These are phyloP conservation scores for Fomitopsis schrenkii DNA, from an alignment of 1,284 basidiomycete genomes.

Conservation along the genomic window DNA sequence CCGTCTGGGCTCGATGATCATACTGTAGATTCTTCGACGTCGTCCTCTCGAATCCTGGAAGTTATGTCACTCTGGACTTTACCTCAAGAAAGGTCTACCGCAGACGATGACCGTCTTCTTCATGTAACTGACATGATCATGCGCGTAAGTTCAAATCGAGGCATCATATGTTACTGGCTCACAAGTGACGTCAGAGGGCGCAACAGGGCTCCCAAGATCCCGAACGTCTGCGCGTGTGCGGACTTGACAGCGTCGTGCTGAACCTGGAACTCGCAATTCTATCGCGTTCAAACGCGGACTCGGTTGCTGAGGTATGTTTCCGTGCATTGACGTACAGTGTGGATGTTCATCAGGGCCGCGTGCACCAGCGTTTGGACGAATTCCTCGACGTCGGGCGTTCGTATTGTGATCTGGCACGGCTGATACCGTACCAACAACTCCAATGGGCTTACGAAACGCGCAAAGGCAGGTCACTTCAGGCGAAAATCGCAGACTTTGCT, in stretches of 20 bases:
- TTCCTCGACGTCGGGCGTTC: conserved; percentile 11
- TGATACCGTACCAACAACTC: conserved; percentile 52
- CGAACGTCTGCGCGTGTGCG: neutral
- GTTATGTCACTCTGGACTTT: conserved; percentile 38
- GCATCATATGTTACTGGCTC: neutral
- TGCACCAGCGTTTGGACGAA: neutral
- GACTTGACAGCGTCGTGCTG: neutral
- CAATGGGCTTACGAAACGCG: conserved; percentile 43
- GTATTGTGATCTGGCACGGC: conserved; percentile 29
- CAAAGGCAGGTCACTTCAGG: conserved; percentile 28
- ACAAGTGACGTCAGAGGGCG: neutral
- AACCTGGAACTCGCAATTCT: neutral
- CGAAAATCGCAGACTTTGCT: neutral
- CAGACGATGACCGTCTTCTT: neutral
- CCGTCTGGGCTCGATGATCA: neutral
- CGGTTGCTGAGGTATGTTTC: neutral
- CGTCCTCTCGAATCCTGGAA: conserved; percentile 30
- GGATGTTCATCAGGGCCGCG: neutral
- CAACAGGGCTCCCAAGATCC: neutral
- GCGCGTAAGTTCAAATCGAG: neutral
- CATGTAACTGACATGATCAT: neutral
- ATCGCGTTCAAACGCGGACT: neutral
- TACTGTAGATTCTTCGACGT: neutral
- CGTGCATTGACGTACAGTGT: neutral
- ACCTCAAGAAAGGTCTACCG: conserved; percentile 7